A percentile compares a stretch with the other conserved stretches of the same genome.
These are phyloP conservation scores for Umbelopsis sp. DNA, from an alignment of 371 early-diverging fungal species.

Conservation along the genomic window DNA sequence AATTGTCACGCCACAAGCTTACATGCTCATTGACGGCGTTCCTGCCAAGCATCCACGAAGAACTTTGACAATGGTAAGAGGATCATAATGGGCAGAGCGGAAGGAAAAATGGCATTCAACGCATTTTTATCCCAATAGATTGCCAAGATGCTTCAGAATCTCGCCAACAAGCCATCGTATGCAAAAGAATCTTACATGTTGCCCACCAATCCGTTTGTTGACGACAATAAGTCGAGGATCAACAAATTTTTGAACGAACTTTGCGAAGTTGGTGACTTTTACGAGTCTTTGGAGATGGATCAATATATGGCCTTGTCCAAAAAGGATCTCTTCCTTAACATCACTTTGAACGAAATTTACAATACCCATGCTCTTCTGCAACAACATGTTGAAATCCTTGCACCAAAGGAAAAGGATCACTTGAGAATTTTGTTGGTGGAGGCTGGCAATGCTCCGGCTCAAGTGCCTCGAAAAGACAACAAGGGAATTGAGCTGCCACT, in stretches of 20 bases:
- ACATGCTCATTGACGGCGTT: conserved; percentile 87
- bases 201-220: conserved; percentile 86
- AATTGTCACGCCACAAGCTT: conserved; percentile 93
- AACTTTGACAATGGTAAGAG: conserved; percentile 82
- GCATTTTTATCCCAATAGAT: conserved; percentile 37
- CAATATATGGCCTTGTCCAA: conserved; percentile 94
- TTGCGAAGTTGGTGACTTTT: conserved; percentile 95
- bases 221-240: conserved; percentile 83
- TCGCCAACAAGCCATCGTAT: conserved; percentile 94
- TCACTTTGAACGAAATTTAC: conserved; percentile 93
- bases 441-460: conserved; percentile 75
- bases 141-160: conserved; percentile 93
- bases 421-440: conserved; percentile 79
- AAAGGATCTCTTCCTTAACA: conserved; percentile 85
- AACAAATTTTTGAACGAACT: conserved; percentile 87
- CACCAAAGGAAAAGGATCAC: conserved; percentile 82
- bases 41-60: conserved; percentile 84
- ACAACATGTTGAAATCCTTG: conserved; percentile 81
- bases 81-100: background rate
- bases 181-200: conserved; percentile 94
- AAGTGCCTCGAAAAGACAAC: conserved; percentile 86
- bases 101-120: background rate
- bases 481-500: conserved; percentile 81
- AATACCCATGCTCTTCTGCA: conserved; percentile 84
- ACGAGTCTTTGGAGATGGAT: conserved; percentile 95